phyloP scores from a whole-genome alignment of 1,284 basidiomycete genomes.

The Agaricales sp. region DNA sequence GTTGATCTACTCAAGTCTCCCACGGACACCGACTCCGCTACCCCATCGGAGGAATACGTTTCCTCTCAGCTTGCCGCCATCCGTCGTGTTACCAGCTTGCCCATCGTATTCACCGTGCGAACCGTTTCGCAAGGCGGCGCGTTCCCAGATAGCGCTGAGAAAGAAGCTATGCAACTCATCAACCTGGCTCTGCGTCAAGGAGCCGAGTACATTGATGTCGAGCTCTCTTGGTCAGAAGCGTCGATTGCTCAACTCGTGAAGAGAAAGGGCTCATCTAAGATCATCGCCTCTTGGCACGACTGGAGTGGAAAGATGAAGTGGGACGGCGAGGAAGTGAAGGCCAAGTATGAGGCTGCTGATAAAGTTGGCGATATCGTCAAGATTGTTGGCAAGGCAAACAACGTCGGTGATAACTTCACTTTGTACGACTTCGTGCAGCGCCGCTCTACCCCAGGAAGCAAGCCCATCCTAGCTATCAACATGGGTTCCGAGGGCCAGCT shows the following conservation, averaged over 20 bases:
- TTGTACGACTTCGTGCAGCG: conserved; percentile 65
- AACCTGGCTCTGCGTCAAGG: conserved; percentile 74
- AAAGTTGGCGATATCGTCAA: conserved; percentile 85
- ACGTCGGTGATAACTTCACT: conserved; percentile 71
- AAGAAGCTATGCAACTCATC: conserved; percentile 74
- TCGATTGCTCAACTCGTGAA: conserved; percentile 50
- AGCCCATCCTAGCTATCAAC: conserved; percentile 90
- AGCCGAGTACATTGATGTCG: conserved; percentile 91
- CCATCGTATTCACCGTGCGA: conserved; percentile 89
- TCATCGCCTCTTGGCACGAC: conserved; percentile 94
- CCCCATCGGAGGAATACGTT: conserved; percentile 72
- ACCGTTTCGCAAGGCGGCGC: conserved; percentile 86
- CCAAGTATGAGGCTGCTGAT: conserved; percentile 59
- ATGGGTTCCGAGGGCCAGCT: conserved; percentile 88
- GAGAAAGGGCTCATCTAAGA: conserved; percentile 63
- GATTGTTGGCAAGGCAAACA: conserved; percentile 79
- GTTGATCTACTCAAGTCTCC: conserved; percentile 77
- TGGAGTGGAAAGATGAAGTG: conserved; percentile 83
- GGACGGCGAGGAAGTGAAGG: conserved; percentile 58
- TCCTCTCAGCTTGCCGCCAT: conserved; percentile 75
- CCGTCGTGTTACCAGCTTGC: conserved; percentile 70
- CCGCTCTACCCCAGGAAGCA: conserved; percentile 33
- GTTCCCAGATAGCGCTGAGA: conserved; percentile 73
- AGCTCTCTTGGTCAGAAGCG: conserved; percentile 67
- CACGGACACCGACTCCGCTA: conserved; percentile 35